Evolutionary conservation across 1,284 basidiomycete species (phyloP).

Genomic region (Laetiporus sulphureus): DNA sequence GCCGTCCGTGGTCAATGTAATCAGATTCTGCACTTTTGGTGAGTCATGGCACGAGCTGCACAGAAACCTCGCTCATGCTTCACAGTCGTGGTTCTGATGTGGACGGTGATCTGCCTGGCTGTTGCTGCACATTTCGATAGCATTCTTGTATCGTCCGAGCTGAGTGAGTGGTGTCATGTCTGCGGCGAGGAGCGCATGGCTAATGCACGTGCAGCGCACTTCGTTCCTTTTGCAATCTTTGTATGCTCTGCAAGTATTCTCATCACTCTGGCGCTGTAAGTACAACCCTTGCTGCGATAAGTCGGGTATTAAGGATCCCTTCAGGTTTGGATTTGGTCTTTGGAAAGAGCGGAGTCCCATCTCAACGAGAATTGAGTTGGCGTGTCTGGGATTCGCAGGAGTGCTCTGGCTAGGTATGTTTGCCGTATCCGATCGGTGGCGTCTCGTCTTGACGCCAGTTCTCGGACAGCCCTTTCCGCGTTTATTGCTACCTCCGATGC

Average conservation of each 20-base stretch:
- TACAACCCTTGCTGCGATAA: slow-evolving; percentile 9
- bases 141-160: slow-evolving; percentile 64
- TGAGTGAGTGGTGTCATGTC: slow-evolving; percentile 46
- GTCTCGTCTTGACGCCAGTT: slow-evolving; percentile 13
- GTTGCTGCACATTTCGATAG: slow-evolving; percentile 71
- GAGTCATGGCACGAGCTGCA: slow-evolving; percentile 14
- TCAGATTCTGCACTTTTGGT: slow-evolving; percentile 61
- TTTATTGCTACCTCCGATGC: slow-evolving; percentile 67
- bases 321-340: slow-evolving; percentile 56
- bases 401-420: slow-evolving; percentile 71
- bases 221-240: slow-evolving; percentile 78
- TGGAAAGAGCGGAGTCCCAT: slow-evolving; percentile 65
- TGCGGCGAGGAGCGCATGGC: not conserved
- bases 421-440: slow-evolving; percentile 3
- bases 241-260: slow-evolving; percentile 63
- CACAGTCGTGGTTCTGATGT: slow-evolving; percentile 56
- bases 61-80: not conserved
- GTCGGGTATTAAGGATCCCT: not conserved
- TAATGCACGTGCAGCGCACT: slow-evolving; percentile 49
- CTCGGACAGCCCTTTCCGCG: slow-evolving; percentile 54
- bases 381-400: slow-evolving; percentile 61
- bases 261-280: slow-evolving; percentile 61
- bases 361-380: slow-evolving; percentile 70
- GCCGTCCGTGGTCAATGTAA: slow-evolving; percentile 56
- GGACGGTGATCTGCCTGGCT: slow-evolving; percentile 67